Evolutionary conservation across 2,329 filamentous ascomycete species (phyloP), one percentile per base, ranked within the genome.

Genomic region (Mycosphaerella sp.): DNA sequence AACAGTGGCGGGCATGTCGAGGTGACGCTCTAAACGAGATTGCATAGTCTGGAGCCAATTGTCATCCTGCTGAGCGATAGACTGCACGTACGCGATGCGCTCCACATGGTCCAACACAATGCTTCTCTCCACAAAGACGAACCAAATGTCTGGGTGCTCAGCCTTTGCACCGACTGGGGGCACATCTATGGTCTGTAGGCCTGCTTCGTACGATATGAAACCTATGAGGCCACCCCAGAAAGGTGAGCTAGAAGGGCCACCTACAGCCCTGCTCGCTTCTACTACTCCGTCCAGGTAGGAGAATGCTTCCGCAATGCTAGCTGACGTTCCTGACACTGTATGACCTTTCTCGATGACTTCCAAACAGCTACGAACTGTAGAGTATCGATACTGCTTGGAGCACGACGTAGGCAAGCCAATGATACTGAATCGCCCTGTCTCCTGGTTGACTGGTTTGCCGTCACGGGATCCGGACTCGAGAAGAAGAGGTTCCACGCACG

Each of bases 201-300:
- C 88, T 67, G 90, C 82, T 69, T 95, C 90, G 57, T 95, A 95
- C 0, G 87, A 89, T 48, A 89, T 79, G 64, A 86, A 95, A 0
- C 90, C 90, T 72, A 95, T 82, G 55, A 95, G 84, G 0, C 90
- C 90, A 48, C 89, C 90, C 70, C 87, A 82, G 67, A 95, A 95
- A 0, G 87, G 80, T 0, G 72, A 72, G 36, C 67, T 63, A 0
- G 64, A 58, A 29, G 63, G 60, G 4, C 73, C 73, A 8, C 60
- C 66, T 1, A 55, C 57, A 1, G 69, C 70, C 50, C 62, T 67
- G 4, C 71, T 67, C 6, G 61, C 53, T 36, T 66, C 58, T 66
- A 76, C 73, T 31, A 73, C 67, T 3, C 60, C 59, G 43, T 70
- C 70, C 5, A 78, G 57, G 41, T 69, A 73, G 3, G 62, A 59